phyloP scores from a whole-genome alignment of 768 basidiomycete species.

The Auriscalpium vulgare region DNA sequence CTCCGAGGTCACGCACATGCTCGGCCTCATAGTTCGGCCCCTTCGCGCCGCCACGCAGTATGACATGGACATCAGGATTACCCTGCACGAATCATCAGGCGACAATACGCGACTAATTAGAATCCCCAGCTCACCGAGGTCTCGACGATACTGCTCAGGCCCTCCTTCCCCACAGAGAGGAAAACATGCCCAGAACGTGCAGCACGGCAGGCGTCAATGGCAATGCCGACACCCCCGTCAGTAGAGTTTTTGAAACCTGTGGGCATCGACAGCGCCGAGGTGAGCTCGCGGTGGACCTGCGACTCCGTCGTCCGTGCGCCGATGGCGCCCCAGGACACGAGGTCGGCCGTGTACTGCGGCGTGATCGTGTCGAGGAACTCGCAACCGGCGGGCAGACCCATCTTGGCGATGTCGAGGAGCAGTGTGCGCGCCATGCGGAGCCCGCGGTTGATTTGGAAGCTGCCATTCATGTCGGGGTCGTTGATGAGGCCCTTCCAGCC shows the following conservation, averaged over 20 bases:
- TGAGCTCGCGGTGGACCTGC: constrained; percentile 86
- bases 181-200: constrained; percentile 90
- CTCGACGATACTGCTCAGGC: constrained; percentile 89
- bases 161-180: constrained; percentile 95
- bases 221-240: constrained; percentile 86
- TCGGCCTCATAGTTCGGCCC: constrained; percentile 87
- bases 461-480: constrained; percentile 89
- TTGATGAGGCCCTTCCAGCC: constrained; percentile 99
- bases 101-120: too few relatives aligned
- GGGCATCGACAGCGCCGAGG: constrained; percentile 85
- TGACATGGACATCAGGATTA: constrained; percentile 89
- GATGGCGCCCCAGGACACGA: constrained; percentile 93
- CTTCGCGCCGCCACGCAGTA: constrained; percentile 81
- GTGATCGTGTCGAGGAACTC: constrained; percentile 83
- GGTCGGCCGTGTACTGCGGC: constrained; percentile 89
- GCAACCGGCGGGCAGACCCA: constrained; percentile 93
- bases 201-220: constrained; percentile 92
- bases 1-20: constrained; percentile 67
- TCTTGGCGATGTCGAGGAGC: constrained; percentile 80
- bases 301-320: constrained; percentile 90
- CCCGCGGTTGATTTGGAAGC: constrained; percentile 95
- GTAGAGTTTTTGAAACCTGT: constrained; percentile 99
- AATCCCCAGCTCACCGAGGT: constrained; percentile 49
- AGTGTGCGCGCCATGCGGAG: constrained; percentile 81
- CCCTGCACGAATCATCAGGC: constrained; percentile 37